Conservation (phyloP, 2,329 filamentous ascomycete species). For the Epichloe glyceriae region DNA sequence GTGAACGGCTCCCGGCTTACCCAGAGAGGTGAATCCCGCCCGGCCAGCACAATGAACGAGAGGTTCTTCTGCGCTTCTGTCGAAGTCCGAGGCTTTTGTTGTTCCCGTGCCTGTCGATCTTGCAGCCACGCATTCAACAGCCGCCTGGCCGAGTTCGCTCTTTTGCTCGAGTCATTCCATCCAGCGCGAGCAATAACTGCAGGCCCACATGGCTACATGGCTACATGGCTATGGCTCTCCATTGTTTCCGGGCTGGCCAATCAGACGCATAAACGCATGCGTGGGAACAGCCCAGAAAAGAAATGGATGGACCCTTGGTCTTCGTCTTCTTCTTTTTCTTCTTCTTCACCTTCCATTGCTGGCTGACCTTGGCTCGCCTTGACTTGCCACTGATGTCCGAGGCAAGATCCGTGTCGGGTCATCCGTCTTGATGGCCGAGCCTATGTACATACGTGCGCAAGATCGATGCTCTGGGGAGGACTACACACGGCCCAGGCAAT, state of each 20-base stretch:
- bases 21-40: no score
- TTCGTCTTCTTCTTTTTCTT: background rate
- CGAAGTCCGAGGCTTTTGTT: background rate
- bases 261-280: background rate
- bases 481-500: no score
- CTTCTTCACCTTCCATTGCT: background rate
- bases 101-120: constrained; percentile 1
- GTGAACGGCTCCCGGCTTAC: background rate
- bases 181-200: no score
- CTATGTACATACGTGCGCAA: no score
- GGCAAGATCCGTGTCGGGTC: background rate
- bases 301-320: background rate
- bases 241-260: background rate
- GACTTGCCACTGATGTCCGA: background rate
- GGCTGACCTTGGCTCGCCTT: background rate
- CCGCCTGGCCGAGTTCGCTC: no score
- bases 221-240: no score
- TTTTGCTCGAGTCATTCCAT: no score
- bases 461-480: no score
- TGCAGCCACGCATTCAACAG: background rate
- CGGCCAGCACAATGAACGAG: background rate
- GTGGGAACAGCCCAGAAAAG: background rate
- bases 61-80: background rate
- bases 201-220: no score
- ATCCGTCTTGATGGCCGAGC: background rate